Evolutionary conservation across 2,329 filamentous ascomycete genomes (phyloP).

Genomic region (Torrubiella hemipterigena): DNA sequence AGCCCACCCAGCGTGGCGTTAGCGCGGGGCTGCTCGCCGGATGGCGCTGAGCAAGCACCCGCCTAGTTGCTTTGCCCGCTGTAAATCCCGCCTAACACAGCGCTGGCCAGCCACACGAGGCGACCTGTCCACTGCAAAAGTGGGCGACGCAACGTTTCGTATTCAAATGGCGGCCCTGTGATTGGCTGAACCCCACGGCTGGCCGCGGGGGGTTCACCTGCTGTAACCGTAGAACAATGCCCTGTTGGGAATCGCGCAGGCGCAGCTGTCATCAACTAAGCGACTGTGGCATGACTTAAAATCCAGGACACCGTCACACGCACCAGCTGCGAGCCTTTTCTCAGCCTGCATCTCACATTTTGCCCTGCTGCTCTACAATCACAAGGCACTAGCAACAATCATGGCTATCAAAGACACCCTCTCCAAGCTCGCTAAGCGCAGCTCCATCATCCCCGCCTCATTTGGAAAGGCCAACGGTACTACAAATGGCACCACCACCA

Average conservation of each 20-base stretch:
- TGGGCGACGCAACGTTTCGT: conserved; percentile 7
- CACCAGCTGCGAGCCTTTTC: no score
- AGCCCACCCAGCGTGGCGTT: no score
- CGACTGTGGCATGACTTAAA: not conserved
- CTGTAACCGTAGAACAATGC: conserved; percentile 3
- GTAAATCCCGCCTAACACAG: no score
- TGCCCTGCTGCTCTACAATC: no score
- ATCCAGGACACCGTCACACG: not conserved
- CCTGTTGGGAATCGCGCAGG: no score
- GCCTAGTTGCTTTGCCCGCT: no score
- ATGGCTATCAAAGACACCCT: conserved; percentile 13
- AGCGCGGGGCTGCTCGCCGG: no score
- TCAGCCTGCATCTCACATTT: no score
- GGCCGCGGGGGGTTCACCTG: no score
- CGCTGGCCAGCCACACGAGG: not conserved
- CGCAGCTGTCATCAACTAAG: not conserved
- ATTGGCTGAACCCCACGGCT: conserved; percentile 6
- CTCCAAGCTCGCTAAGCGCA: conserved; percentile 9
- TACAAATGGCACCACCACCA: not conserved
- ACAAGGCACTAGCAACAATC: no score
- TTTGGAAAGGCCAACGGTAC: not conserved
- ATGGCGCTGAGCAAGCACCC: no score
- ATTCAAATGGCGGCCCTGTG: conserved; percentile 3
- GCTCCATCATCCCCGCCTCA: conserved; percentile 3
- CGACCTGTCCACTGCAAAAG: conserved; percentile 1